Base-by-base conservation (phyloP, 305 asterid genomes). In the Nicotiana rustica region DNA sequence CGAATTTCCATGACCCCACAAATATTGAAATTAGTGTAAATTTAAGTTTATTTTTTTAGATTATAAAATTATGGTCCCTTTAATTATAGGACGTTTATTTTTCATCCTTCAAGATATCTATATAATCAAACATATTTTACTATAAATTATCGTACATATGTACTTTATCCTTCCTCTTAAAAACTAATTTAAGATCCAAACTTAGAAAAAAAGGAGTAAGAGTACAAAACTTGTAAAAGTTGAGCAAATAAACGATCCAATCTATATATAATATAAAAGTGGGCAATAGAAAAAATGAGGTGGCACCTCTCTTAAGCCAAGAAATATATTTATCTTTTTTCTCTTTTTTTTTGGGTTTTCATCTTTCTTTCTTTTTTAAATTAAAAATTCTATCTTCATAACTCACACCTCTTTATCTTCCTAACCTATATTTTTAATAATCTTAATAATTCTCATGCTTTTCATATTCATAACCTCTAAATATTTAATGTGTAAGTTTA, bases 1-100 rank as follows among this genome's bases (percentile, higher is more conserved):
- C 15, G 44, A 73, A 73, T 73, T 73, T 47, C 6, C 17, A 49
- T 49, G 79, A 75, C 44, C 64, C 38, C 13, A 75, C 41, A 75
- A 75, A 15, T 75, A 21, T 14, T 75, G 65, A 52, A 29, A 75
- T 52, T 73, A 49, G 64, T 14, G 15, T 15, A 52, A 14, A 4
- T 6, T 21, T 49, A 49, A 13, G 41, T 49, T 13, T 73, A 31
- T 25, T 49, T 52, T 73, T 14, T 35, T 15, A 41, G 17, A 75
- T 75, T 75, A 49, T 75, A 75, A 49, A 19, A 4, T 25, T 75
- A 25, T 49, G 65, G 17, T 8, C 47, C 79, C 64, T 41, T 52
- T 49, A 75, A 47, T 14, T 75, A 52, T 75, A 36, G 61, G 64
- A 29, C 29, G 55, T 2, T 49, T 14, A 25, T 1, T 21, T 0